Conservation (phyloP, 2,329 filamentous ascomycete genomes). For the Pseudogymnoascus sp. region DNA sequence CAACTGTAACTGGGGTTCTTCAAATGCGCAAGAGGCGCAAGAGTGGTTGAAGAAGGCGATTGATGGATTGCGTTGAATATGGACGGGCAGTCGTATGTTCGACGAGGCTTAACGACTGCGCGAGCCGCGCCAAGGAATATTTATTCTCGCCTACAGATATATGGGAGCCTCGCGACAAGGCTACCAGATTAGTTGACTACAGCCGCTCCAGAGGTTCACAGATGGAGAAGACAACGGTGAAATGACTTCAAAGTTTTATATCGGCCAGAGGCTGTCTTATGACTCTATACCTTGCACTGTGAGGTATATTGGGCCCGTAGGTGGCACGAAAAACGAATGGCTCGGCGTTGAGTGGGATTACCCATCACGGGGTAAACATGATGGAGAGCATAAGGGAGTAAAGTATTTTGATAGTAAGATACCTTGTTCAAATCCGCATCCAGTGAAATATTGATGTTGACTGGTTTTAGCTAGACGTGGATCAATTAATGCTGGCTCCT, state of each 20-base stretch:
- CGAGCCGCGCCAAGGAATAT: slow-evolving; percentile 9
- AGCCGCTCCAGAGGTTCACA: slow-evolving; percentile 1
- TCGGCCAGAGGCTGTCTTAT: slow-evolving; percentile 74
- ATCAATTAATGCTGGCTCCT: slow-evolving; percentile 69
- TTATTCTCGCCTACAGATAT: slow-evolving; percentile 2
- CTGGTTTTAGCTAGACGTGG: slow-evolving; percentile 45
- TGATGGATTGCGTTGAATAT: background rate
- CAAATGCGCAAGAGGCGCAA: background rate
- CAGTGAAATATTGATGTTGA: slow-evolving; percentile 4
- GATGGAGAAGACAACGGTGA: slow-evolving; percentile 3
- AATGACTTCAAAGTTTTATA: slow-evolving; percentile 29
- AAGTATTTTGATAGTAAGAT: slow-evolving; percentile 74
- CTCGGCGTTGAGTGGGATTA: slow-evolving; percentile 98
- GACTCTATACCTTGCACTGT: slow-evolving; percentile 73
- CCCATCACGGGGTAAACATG: slow-evolving; percentile 75
- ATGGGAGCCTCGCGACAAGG: slow-evolving; percentile 7
- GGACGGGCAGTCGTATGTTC: background rate
- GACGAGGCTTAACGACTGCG: background rate
- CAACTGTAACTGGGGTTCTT: background rate
- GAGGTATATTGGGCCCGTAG: slow-evolving; percentile 69
- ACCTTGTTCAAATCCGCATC: slow-evolving; percentile 1
- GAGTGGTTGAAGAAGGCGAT: background rate
- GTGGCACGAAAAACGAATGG: slow-evolving; percentile 70
- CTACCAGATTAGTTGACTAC: slow-evolving; percentile 1
- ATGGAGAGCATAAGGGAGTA: slow-evolving; percentile 70